These are phyloP conservation scores for Cenchrus fungigraminus DNA, from an alignment of 176 grass and related monocot genomes.

Conservation along the genomic window DNA sequence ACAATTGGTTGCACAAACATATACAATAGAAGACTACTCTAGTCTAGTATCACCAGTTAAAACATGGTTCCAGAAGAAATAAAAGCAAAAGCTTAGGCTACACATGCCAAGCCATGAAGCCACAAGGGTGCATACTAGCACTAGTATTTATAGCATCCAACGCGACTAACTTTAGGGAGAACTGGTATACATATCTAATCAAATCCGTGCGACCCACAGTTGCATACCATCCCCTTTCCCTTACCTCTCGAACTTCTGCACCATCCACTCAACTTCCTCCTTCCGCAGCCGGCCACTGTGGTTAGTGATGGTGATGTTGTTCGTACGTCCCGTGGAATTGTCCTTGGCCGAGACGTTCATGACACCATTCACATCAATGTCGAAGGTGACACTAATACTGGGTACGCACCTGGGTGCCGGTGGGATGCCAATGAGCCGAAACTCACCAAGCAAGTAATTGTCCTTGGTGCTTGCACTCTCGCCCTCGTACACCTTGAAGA, in stretches of 20 bases:
- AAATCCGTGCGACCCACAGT: too few relatives aligned
- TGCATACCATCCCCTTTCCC: too few relatives aligned
- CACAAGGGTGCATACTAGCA: too few relatives aligned
- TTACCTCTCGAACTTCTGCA: not conserved
- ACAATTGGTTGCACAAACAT: too few relatives aligned
- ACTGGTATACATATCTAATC: too few relatives aligned
- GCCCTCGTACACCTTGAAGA: constrained; percentile 53
- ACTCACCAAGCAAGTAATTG: constrained; percentile 57
- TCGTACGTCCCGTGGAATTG: constrained; percentile 32
- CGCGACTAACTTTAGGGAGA: too few relatives aligned
- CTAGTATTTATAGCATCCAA: too few relatives aligned
- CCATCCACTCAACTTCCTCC: constrained; percentile 54
- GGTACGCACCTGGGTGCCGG: constrained; percentile 38
- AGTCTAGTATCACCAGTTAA: too few relatives aligned
- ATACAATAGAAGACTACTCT: too few relatives aligned
- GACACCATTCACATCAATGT: constrained; percentile 50
- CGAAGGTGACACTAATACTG: constrained; percentile 43
- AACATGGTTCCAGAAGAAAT: too few relatives aligned
- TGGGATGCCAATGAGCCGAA: constrained; percentile 46
- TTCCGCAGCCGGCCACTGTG: constrained; percentile 51
- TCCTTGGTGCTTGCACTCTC: constrained; percentile 48
- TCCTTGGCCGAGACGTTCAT: constrained; percentile 48
- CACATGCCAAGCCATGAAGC: too few relatives aligned
- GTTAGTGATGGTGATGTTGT: constrained; percentile 54
- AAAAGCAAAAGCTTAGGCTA: too few relatives aligned